A percentile compares a stretch with the other conserved stretches of the same genome.
These are phyloP conservation scores for Malassezia arunalokei DNA, from an alignment of 1,284 basidiomycete species.

Conservation along the genomic window DNA sequence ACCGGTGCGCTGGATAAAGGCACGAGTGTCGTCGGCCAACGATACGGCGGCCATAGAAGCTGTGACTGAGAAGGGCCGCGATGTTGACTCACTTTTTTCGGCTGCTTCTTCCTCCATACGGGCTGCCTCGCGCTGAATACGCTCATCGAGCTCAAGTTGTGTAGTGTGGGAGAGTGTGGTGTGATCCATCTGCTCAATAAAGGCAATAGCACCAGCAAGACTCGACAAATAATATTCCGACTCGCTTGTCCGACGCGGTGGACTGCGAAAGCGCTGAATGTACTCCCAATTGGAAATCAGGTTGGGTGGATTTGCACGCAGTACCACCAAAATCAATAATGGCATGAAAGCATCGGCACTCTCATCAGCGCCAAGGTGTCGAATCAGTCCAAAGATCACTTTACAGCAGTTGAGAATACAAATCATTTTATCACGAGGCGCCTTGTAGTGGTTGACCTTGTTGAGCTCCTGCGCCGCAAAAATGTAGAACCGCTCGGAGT, in stretches of 20 bases:
- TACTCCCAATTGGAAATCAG: conserved; percentile 82
- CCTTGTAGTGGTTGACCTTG: conserved; percentile 98
- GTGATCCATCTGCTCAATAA: conserved; percentile 94
- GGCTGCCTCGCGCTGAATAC: conserved; percentile 13
- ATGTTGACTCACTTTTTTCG: background rate
- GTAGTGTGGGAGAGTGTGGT: conserved; percentile 80
- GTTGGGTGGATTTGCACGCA: conserved; percentile 83
- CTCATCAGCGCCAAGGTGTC: conserved; percentile 55
- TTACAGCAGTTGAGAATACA: conserved; percentile 97
- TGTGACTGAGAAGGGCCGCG: conserved; percentile 1
- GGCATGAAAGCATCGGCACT: conserved; percentile 79
- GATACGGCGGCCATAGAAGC: conserved; percentile 8
- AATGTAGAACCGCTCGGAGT: conserved; percentile 66
- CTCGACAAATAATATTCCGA: conserved; percentile 94
- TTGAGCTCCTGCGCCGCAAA: conserved; percentile 77
- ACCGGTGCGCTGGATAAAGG: conserved; percentile 41
- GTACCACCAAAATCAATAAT: conserved; percentile 82
- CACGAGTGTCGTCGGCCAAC: conserved; percentile 41
- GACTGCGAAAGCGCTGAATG: conserved; percentile 85
- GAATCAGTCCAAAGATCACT: conserved; percentile 91
- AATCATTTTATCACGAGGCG: conserved; percentile 91
- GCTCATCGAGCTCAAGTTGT: conserved; percentile 72
- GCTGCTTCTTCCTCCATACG: conserved; percentile 1
- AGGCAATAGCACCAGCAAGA: conserved; percentile 72
- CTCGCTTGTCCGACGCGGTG: conserved; percentile 78